Evolutionary conservation across 129 eudicot genomes (phyloP), one percentile per base, ranked within the genome.

Genomic region (Gnaphalium uliginosum): DNA sequence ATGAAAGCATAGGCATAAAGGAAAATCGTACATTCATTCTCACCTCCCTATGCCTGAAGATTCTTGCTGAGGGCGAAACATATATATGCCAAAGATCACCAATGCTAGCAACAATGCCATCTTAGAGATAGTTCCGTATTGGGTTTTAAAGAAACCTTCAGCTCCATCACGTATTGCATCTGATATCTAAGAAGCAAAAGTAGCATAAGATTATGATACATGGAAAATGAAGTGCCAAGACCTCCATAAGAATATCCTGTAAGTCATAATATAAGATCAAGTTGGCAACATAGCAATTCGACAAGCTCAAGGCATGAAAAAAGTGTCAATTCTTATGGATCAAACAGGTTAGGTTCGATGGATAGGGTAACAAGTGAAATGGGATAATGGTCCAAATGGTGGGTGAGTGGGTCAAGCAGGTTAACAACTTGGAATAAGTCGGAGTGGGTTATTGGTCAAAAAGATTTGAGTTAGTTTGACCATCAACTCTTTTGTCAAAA

Each of bases 161-260:
- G 98, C 98, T 9, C 98, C 98, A 76, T 94, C 98, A 64, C 98
- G 97, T 80, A 94, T 94, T 41, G 98, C 98, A 71, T 94, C 96
- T 70, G 98, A 88, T 81, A 94, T 94, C 93, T 93, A 86, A 69
- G 41, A 89, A 66, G 68, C 46, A 66, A 43, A 77, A 75, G 29
- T 63, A 63, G 79, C 48, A 43, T 74, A 82, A 77, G 74, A 64
- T 83, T 72, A 79, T 54, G 29, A 48, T 69, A 74, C 41, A 62
- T 18, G 18, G 78, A 15, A 50, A 43, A 61, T 25, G 39, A 63
- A 63, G 43, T 27, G 29, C 13, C 74, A 69, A 46, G 8, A 46
- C 6, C 53, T 46, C 18, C 53, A 46, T 3, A 46, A 46, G 53
- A 46, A 46, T 46, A 46, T 4, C 53, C 18, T 46, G 53, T 2